Evolutionary conservation across 352 stramenopile genomes (phyloP), one percentile per base, ranked within the genome.

Genomic region (Phytophthora citricola): DNA sequence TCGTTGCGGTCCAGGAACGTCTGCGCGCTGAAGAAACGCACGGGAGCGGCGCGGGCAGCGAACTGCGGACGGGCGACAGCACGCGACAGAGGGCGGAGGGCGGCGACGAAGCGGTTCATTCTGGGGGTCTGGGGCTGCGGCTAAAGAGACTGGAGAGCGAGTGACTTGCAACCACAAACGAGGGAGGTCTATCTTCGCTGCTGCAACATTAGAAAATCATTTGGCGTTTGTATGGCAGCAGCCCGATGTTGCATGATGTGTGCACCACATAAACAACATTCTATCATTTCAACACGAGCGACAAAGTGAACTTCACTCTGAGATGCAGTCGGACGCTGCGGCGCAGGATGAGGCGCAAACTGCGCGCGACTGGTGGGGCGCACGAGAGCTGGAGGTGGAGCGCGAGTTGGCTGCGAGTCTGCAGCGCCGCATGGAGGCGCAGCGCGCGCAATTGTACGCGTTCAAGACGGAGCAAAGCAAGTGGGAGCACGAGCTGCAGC

Each of bases 1-100:
- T 99, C 98, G 58, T 83, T 73, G 67, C 88, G 84, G 79, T 95
- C 88, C 57, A 95, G 72, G 77, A 95, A 95, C 26, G 88, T 95
- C 77, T 95, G 88, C 58, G 85, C 82, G 75, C 81, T 90, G 76
- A 92, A 90, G 71, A 92, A 94, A 58, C 84, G 82, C 56, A 70
- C 72, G 49, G 69, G 55, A 8, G 66, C 32, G 3, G 60, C 45
- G n/a, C 61, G 66, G 9, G 71, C 46, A 24, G 50, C 50, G 63
- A 86, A 81, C 52, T 73, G 67, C 26, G 83, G 79, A 66, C 81
- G 79, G 34, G 79, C 71, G 34, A 84, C 70, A 41, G 78, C 79
- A 59, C 85, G 83, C 34, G 82, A 78, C 49, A 87, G 72, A 53
- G 84, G 87, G 75, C 85, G 85, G 73, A 95, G 69, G 15, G 72